Evolutionary conservation across 2,329 filamentous ascomycete species (phyloP), one percentile per base, ranked within the genome.

Genomic region (Phaeosphaeria sp.): DNA sequence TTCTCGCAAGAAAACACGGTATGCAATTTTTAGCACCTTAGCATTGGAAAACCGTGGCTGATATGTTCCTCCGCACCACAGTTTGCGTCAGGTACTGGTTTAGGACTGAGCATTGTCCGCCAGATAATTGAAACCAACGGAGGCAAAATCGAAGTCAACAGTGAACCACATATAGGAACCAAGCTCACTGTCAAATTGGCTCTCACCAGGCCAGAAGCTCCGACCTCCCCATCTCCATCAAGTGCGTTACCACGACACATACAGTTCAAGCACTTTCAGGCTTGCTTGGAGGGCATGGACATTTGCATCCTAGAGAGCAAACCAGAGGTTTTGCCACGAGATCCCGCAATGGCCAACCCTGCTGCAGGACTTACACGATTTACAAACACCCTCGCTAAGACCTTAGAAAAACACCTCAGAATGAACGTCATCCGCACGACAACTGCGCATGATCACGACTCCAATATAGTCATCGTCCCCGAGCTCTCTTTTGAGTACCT

Each of bases 401-500:
- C 71, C 1, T 55, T 76, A 18, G 53, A 60, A n/a, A 51, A 65
- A 1, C 64, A 66, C 17, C 52, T 75, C 5, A 66, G 67, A 42
- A 73, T 75, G 69, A 49, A 66, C 1, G 71, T 74, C 11, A 52
- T 73, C 2, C 64, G 66, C 7, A 68, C 69, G 9, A 57, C 64
- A 2, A 55, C 68, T 2, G 73, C 66, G 69, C 54, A 60, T n/a
- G 65, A 55, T 2, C 57, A 69, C 21, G 58, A 69, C 21, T 58
- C 68, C 7, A 68, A 75, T 13, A 46, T 77, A n/a, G 64, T 77
- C 11, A 72, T 77, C 15, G 76, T 71, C 24, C 69, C 73, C 1
- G 73, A 76, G 45, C 60, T 69, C 2, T 71, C 68, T 1, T 73
- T 76, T 33, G 69, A 71, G 6, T 75, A 75, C 46, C 66, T 77